Evolutionary conservation across 345 rosid species (phyloP).

Genomic region (Acer yangbiense): DNA sequence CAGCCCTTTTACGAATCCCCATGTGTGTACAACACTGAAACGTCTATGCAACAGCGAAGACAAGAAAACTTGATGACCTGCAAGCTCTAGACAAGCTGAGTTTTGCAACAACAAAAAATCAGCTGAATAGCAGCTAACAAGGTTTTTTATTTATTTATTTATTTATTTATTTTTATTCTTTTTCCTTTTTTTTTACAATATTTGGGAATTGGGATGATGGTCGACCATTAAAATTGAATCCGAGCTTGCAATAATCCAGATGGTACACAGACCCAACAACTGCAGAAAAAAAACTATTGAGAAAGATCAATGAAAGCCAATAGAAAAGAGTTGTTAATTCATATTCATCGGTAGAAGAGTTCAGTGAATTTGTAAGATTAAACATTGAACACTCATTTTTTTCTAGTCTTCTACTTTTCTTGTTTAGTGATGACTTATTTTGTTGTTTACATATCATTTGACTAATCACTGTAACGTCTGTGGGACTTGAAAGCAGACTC

Average conservation of each 20-base stretch:
- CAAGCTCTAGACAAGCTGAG: neutral
- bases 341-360: neutral
- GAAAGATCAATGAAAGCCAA: neutral
- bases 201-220: too few relatives aligned
- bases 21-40: neutral
- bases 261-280: conserved; percentile 13
- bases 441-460: too few relatives aligned
- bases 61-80: neutral
- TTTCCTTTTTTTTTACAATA: too few relatives aligned
- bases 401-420: too few relatives aligned
- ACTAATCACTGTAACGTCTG: too few relatives aligned
- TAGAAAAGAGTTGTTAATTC: neutral
- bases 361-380: neutral
- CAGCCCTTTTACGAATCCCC: too few relatives aligned
- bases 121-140: neutral
- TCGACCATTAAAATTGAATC: neutral
- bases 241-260: conserved; percentile 2
- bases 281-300: conserved; percentile 16
- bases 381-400: too few relatives aligned
- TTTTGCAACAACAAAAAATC: conserved; percentile 13
- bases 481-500: neutral
- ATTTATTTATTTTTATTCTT: too few relatives aligned
- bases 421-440: too few relatives aligned
- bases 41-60: neutral
- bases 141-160: too few relatives aligned